phyloP scores from a whole-genome alignment of 352 stramenopile species.

The Pythium biforme region DNA sequence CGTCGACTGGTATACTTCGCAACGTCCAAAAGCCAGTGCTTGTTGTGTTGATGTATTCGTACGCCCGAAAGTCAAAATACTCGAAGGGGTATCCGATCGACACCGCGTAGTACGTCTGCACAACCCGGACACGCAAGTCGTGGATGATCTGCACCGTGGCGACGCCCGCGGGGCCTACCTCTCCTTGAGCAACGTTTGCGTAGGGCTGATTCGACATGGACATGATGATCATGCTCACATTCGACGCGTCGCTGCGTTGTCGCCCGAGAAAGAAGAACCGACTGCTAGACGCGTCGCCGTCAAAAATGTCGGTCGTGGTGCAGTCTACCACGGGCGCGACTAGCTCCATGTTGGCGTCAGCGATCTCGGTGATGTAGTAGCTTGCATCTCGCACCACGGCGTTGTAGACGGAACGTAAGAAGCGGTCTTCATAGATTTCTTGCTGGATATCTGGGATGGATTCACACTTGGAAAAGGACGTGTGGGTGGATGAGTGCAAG shows the following conservation, averaged over 20 bases:
- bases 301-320: not conserved
- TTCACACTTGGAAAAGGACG: not conserved
- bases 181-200: not conserved
- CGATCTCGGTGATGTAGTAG: slow-evolving; percentile 13
- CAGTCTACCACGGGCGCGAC: slow-evolving; percentile 11
- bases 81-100: slow-evolving; percentile 21
- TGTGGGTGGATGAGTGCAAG: not conserved
- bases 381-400: not conserved
- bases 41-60: slow-evolving; percentile 3
- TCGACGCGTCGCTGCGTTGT: not conserved
- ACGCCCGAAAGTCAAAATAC: not conserved
- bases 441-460: not conserved
- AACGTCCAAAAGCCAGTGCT: not conserved
- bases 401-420: slow-evolving; percentile 6
- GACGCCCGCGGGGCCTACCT: not conserved
- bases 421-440: not conserved
- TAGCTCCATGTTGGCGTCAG: not conserved
- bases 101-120: not conserved
- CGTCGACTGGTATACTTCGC: not conserved
- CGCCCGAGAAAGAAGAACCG: slow-evolving; percentile 13
- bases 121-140: not conserved
- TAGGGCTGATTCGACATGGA: slow-evolving; percentile 11
- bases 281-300: not conserved
- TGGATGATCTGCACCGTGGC: slow-evolving; percentile 6
- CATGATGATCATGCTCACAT: slow-evolving; percentile 7